Evolutionary conservation across 2,329 filamentous ascomycete species (phyloP).

Genomic region (Ophiostoma novo-ulmi): DNA sequence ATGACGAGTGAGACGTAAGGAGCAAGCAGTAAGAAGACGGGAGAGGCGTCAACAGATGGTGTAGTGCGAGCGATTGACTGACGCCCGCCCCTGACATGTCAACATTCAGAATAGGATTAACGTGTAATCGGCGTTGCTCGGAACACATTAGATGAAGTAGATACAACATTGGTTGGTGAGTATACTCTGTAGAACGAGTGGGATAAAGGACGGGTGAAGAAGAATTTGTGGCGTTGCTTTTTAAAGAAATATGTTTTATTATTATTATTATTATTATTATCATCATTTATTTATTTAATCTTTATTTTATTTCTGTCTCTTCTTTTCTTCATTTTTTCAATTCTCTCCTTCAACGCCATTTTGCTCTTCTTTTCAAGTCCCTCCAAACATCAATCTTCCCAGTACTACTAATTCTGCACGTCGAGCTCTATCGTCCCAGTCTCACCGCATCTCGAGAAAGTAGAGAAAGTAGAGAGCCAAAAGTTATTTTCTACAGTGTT

Average conservation of each 20-base stretch:
- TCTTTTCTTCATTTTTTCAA: background rate
- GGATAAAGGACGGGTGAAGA: no score
- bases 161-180: no score
- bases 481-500: background rate
- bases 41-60: background rate
- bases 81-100: background rate
- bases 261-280: no score
- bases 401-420: background rate
- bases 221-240: no score
- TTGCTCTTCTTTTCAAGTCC: background rate
- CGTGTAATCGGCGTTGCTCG: background rate
- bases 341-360: slow-evolving; percentile 32
- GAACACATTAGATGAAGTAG: background rate
- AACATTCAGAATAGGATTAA: background rate
- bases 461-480: background rate
- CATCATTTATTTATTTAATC: no score
- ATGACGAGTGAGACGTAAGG: no score
- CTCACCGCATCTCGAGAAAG: background rate
- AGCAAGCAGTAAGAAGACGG: background rate
- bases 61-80: background rate
- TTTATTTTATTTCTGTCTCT: no score
- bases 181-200: no score
- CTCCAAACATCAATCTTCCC: background rate
- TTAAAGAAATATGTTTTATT: no score
- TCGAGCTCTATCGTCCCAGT: background rate